Base-by-base conservation (phyloP, 2,329 filamentous ascomycete species). In the Aspergillus floridensis region DNA sequence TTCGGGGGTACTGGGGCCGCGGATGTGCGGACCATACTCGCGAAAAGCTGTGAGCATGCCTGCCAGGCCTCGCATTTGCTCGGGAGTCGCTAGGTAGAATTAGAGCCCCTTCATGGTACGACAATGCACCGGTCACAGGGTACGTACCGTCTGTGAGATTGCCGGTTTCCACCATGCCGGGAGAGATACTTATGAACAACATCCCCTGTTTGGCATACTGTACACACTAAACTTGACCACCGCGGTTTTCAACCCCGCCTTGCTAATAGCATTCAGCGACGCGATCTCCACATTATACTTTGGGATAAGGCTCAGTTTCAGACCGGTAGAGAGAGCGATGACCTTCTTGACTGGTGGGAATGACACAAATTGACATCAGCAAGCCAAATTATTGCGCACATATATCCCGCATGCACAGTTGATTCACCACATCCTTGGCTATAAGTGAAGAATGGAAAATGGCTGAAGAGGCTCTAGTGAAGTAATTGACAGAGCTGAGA, bases 221-320 rank as follows among this genome's bases (percentile, higher is more conserved):
- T 1, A 78, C 78, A 56, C 74, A 56, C 74, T 78, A 66, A 78
- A 86, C 70, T 86, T 87, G 62, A 80, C 80, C 1, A 83, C 70
- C 1, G 79, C 73, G 16, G 81, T 68, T 63, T 87, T 87, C 48
- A 82, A n/a, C 0, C 81, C 85, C 0, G 79, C 83, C 67, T 86
- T 84, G 66, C 74, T 80, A 24, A 77, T 74, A 1, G 79, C 62
- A 61, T 87, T 87, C 0, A 78, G 67, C 0, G 73, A 61, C 0
- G 64, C 61, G 2, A 70, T 54, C 0, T 74, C 67, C 48, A 85
- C 62, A 0, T 74, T 72, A 19, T 62, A 68, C 0, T 79, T 54
- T 10, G 71, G 74, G 53, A 73, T 75, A 1, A 82, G 54, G 2
- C 82, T 77, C 0, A 73, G 16, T 0, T 78, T 80, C 49, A 78